Percentiles rank a stretch among this genome's conserved stretches.
phyloP scores from a whole-genome alignment of 768 basidiomycete species.

The Aureoboletus auriporus region DNA sequence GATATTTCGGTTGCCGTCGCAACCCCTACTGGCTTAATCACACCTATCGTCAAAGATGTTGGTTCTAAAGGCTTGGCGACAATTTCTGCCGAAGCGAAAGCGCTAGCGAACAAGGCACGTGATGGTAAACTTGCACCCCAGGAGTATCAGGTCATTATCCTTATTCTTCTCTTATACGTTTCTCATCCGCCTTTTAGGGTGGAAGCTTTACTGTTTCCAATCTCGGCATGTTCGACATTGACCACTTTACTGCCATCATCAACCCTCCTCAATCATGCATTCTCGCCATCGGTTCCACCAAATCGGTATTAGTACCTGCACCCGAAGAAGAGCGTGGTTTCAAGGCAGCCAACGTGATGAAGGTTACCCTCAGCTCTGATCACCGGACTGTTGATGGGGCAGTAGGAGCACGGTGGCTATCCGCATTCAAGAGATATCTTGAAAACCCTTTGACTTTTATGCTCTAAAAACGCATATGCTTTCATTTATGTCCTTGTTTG shows the following conservation, averaged over 20 bases:
- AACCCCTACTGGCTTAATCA: constrained; percentile 93
- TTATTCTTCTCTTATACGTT: not conserved
- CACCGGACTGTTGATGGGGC: constrained; percentile 97
- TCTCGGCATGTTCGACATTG: constrained; percentile 95
- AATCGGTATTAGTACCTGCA: constrained; percentile 82
- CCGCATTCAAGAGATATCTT: constrained; percentile 92
- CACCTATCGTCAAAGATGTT: constrained; percentile 93
- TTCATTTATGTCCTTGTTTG: constrained; percentile 1
- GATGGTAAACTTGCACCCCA: constrained; percentile 93
- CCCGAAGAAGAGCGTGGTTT: constrained; percentile 91
- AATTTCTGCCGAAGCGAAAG: constrained; percentile 90
- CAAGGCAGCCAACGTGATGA: constrained; percentile 90
- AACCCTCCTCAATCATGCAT: constrained; percentile 98
- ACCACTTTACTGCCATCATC: constrained; percentile 98
- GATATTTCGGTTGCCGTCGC: constrained; percentile 98
- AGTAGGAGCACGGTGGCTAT: constrained; percentile 87
- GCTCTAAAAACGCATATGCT: constrained; percentile 50
- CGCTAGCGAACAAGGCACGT: constrained; percentile 90
- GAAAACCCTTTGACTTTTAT: constrained; percentile 97
- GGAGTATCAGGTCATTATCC: constrained; percentile 80
- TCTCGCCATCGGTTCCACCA: constrained; percentile 87
- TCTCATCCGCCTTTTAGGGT: constrained; percentile 47
- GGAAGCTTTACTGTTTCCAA: constrained; percentile 99
- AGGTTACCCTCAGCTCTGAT: constrained; percentile 92
- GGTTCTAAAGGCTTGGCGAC: constrained; percentile 89